Evolutionary conservation across 371 early-diverging fungal genomes (phyloP).

Genomic region (Batkoa obscura): DNA sequence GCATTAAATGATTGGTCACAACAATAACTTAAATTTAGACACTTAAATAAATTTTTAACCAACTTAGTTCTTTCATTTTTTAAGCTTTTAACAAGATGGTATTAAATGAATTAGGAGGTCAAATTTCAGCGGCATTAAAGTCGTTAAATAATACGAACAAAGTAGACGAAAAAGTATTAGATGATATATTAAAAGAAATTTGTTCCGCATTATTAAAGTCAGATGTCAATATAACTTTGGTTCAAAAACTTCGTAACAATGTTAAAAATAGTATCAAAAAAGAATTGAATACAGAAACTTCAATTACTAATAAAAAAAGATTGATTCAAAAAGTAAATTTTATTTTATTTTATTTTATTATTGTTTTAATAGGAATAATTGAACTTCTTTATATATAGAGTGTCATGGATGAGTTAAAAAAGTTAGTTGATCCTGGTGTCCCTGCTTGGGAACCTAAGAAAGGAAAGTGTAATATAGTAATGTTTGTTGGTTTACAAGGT

Average conservation of each 20-base stretch:
- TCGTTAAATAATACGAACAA: conserved; percentile 47
- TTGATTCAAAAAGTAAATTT: conserved; percentile 71
- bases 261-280: conserved; percentile 68
- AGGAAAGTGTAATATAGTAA: conserved; percentile 71
- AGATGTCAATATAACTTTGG: conserved; percentile 90
- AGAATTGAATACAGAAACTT: conserved; percentile 50
- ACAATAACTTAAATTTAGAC: too few relatives aligned
- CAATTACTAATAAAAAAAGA: conserved; percentile 66
- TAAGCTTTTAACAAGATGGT: conserved; percentile 27
- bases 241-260: conserved; percentile 67
- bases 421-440: conserved; percentile 84
- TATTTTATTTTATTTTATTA: background rate
- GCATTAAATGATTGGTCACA: too few relatives aligned
- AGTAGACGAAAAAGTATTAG: conserved; percentile 72
- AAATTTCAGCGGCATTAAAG: conserved; percentile 52
- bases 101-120: conserved; percentile 63
- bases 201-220: conserved; percentile 77
- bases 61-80: background rate
- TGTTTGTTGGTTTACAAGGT: conserved; percentile 99
- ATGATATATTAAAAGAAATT: conserved; percentile 70
- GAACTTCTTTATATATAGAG: conserved; percentile 20
- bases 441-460: conserved; percentile 78
- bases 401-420: conserved; percentile 88
- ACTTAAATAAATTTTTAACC: background rate
- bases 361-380: background rate